phyloP scores from a whole-genome alignment of 2,329 filamentous ascomycete species.

The Teratosphaeria epicoccoides region DNA sequence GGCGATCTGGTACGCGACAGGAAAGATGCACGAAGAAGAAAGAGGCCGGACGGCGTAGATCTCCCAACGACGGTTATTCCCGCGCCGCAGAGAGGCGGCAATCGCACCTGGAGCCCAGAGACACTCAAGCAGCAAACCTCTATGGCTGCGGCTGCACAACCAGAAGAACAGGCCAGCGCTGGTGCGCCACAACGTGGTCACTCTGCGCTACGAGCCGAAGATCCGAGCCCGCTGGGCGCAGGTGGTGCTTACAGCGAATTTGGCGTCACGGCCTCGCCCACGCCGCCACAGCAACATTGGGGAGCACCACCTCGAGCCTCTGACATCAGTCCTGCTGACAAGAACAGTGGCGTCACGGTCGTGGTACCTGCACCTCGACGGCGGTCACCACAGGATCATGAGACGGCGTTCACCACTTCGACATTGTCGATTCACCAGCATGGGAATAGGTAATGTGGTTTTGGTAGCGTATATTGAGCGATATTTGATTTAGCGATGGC shows the following conservation, averaged over 20 bases:
- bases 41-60: conserved; percentile 28
- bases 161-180: not conserved
- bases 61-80: conserved; percentile 52
- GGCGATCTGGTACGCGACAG: conserved; percentile 34
- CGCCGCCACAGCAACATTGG: not conserved
- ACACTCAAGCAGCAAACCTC: conserved; percentile 5
- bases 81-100: conserved; percentile 41
- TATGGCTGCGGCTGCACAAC: not conserved
- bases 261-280: not conserved
- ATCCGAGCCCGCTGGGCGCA: conserved; percentile 2
- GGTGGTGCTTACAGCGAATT: not conserved
- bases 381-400: not conserved
- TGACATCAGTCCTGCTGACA: not conserved
- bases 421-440: not conserved
- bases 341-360: not conserved
- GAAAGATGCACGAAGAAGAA: conserved; percentile 16
- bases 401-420: not conserved
- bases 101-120: conserved; percentile 40
- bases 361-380: not conserved
- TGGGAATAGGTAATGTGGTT: not conserved
- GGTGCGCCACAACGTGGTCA: not conserved
- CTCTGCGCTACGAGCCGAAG: not conserved
- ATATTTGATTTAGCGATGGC: not conserved
- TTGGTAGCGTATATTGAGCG: not conserved
- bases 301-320: not conserved